Base-by-base conservation (phyloP, 768 basidiomycete genomes). In the Pseudohyphozyma bogoriensis region DNA sequence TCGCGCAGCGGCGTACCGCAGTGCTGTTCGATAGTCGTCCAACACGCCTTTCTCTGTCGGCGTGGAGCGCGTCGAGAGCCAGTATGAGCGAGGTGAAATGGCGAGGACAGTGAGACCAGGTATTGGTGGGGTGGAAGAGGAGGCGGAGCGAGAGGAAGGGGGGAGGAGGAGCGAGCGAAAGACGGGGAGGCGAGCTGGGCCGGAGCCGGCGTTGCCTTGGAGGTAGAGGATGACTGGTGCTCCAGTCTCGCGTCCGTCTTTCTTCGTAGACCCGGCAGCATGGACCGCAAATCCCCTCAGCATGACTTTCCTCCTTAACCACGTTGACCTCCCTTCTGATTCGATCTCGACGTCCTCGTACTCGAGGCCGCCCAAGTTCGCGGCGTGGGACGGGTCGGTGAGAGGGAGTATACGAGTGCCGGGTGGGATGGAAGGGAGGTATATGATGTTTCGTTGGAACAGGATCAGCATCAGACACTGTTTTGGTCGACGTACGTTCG, bases 161-260 rank as follows among this genome's bases (percentile, higher is more conserved):
- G 24, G 52, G 24, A 9, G 65, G 55, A 68, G 52, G 53, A 66
- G 69, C 6, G 63, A 58, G 3, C 77, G 66, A 65, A 80, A 80
- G 40, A 79, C 69, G 1, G 79, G 78, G 12, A 79, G 58, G 15
- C 80, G 77, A 18, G 74, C 72, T 3, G 80, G 68, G 0, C 79
- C 79, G 39, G 78, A 79, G 2, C 79, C 79, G 4, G 79, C 78
- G 60, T 81, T 81, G n/a, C 79, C 77, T 76, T 75, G 74, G 11
- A 70, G 66, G 54, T 75, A 76, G 16, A 78, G 46, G n/a, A 78
- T 40, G 9, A 76, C 72, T 0, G 68, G 20, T 1, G 36, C 4
- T 7, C 2, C 24, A 26, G 36, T 15, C n/a, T n/a, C 28, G 11
- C 2, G 28, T 20, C 40, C 12, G 20, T 1, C 2, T 13, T 35